phyloP scores from a whole-genome alignment of 2,329 filamentous ascomycete species.

The Colletotrichum liriopes region DNA sequence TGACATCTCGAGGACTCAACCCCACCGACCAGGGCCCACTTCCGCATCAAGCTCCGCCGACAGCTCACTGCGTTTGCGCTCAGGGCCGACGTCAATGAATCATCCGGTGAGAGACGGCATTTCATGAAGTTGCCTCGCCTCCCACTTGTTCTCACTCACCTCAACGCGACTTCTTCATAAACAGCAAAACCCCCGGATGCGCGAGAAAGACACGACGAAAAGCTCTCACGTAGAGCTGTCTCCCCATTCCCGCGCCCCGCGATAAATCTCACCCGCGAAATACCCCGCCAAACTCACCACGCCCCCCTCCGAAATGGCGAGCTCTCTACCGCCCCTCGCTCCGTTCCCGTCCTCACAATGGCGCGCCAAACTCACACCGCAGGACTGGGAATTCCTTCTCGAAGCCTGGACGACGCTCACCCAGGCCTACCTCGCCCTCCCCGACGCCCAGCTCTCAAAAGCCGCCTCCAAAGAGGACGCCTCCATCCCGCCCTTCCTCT shows the following conservation, averaged over 20 bases:
- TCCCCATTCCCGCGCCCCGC: neutral
- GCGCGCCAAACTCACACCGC: slow-evolving; percentile 74
- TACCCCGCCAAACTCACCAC: neutral
- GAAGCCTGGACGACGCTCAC: slow-evolving; percentile 82
- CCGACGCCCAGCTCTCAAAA: slow-evolving; percentile 69
- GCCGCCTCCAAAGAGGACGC: slow-evolving; percentile 71
- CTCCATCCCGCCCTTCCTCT: slow-evolving; percentile 73
- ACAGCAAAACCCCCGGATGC: neutral
- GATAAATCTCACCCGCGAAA: neutral
- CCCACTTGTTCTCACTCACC: neutral
- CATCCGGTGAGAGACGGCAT: slow-evolving; percentile 54
- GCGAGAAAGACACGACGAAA: neutral
- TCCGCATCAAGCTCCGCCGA: slow-evolving; percentile 30
- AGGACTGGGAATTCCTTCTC: slow-evolving; percentile 85
- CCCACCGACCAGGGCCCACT: slow-evolving; percentile 17
- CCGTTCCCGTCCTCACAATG: slow-evolving; percentile 81
- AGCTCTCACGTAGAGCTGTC: slow-evolving; percentile 3
- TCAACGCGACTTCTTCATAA: neutral
- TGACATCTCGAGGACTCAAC: neutral
- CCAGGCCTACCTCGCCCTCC: slow-evolving; percentile 74
- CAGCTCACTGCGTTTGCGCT: slow-evolving; percentile 23
- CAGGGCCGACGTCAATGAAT: slow-evolving; percentile 50
- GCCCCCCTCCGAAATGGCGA: slow-evolving; percentile 51
- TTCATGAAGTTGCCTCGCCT: neutral
- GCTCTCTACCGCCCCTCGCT: slow-evolving; percentile 79